These are phyloP conservation scores for Ceratocystiopsis brevicomis DNA, from an alignment of 2,329 filamentous ascomycete species.

Conservation along the genomic window DNA sequence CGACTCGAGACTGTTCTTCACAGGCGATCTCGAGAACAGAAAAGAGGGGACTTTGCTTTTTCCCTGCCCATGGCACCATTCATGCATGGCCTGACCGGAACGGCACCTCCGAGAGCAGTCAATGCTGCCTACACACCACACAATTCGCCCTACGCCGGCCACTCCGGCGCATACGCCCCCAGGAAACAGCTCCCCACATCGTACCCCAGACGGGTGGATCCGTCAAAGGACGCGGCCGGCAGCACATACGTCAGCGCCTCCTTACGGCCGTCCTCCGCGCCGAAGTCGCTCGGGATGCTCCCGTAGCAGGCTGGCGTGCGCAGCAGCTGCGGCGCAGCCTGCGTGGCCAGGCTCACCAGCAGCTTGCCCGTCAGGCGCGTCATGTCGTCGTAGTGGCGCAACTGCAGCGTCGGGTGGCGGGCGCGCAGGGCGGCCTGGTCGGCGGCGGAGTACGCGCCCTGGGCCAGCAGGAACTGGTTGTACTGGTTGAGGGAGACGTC, in stretches of 20 bases:
- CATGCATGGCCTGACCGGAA: no score
- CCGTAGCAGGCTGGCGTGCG: background rate
- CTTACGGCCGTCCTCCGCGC: background rate
- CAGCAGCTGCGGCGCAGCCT: background rate
- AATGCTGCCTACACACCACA: no score
- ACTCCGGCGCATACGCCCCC: background rate
- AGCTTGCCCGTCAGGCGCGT: background rate
- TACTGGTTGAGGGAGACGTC: conserved; percentile 19
- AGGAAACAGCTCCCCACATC: background rate
- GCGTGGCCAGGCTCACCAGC: background rate
- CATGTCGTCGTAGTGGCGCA: background rate
- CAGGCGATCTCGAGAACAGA: no score
- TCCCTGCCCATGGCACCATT: no score
- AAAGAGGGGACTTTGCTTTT: no score
- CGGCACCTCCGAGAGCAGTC: no score
- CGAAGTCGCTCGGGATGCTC: background rate
- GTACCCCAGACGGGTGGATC: background rate
- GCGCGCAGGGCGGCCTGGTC: background rate
- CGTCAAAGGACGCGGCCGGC: background rate
- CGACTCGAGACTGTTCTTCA: no score
- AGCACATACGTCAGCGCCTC: background rate
- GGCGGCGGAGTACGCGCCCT: background rate
- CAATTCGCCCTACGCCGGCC: no score
- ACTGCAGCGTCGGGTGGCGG: background rate
- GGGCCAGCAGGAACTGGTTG: conserved; percentile 8